Base-by-base conservation (phyloP, 2,329 filamentous ascomycete genomes). In the Penicillium olsonii region DNA sequence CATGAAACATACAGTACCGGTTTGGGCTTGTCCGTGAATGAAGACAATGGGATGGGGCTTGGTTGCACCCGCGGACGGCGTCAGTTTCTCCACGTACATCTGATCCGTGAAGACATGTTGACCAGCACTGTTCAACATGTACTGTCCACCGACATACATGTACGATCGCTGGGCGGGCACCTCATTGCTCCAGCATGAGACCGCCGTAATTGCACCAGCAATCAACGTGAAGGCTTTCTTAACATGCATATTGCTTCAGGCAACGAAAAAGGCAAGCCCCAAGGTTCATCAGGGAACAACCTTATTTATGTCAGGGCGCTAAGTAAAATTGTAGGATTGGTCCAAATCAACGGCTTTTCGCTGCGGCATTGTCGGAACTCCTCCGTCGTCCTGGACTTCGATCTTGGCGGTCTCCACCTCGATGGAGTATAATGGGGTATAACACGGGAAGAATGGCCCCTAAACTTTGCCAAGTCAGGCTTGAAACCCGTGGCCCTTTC, bases 31-130 rank as follows among this genome's bases (percentile, higher is more conserved):
- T 7, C 66, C 66, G 33, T 66, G 66, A 11, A 68, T 58, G 22
- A 70, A 65, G 14, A 71, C 60, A 33, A 71, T 58, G 7, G 68
- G 68, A 48, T 62, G 56, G 7, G 53, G 53, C 37, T 65, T 60
- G 17, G 41, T 49, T 1, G 38, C 53, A 3, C 52, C 56, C 12
- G 38, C 46, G 2, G 44, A 26, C 8, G 68, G 68, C 17, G 56
- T 60, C 17, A 71, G 50, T 31, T 62, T 61, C 54, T 71, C 68
- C 29, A 69, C 67, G 42, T 71, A 70, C 55, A 69, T 69, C 60
- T 71, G 68, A 42, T 61, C 55, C 7, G 56, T 50, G 43, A 63
- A 54, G 29, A 65, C 40, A 47, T 61, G 54, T 26, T 58, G 42
- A n/a, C 50, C 53, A 33, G 43, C 44, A 12, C 33, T 37, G 34